Percentiles rank a stretch among this genome's conserved stretches.
Conservation (phyloP, 2,329 filamentous ascomycete genomes). For the Fusarium scirpi region DNA sequence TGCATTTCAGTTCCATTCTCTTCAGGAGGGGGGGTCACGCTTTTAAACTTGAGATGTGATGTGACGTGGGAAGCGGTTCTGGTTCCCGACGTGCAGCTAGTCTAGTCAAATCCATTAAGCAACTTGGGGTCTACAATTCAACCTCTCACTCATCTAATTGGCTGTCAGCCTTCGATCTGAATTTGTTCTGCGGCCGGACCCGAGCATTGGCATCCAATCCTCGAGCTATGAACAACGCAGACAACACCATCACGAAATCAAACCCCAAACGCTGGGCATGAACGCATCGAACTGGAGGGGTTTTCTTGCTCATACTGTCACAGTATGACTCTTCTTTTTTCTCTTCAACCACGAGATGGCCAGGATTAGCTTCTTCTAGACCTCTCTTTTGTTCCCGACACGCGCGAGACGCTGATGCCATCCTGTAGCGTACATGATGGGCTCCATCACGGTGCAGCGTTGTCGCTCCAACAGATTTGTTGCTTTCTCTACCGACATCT, state of each 20-base stretch:
- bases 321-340: slow-evolving; percentile 41
- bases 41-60: slow-evolving; percentile 33
- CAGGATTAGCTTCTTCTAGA: slow-evolving; percentile 23
- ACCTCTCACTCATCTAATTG: slow-evolving; percentile 2
- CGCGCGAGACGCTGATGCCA: slow-evolving; percentile 24
- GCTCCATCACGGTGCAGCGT: slow-evolving; percentile 44
- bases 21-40: slow-evolving; percentile 16
- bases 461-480: slow-evolving; percentile 33
- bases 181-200: slow-evolving; percentile 33
- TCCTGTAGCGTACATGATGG: slow-evolving; percentile 2
- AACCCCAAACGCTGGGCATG: slow-evolving; percentile 42
- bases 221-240: slow-evolving; percentile 39
- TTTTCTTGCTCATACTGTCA: slow-evolving; percentile 4
- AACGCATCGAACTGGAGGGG: slow-evolving; percentile 46
- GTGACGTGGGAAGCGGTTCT: slow-evolving; percentile 39
- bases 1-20: neutral
- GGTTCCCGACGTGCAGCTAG: slow-evolving; percentile 43
- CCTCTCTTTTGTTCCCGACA: slow-evolving; percentile 43
- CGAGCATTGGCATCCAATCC: slow-evolving; percentile 22
- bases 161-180: slow-evolving; percentile 17
- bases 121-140: slow-evolving; percentile 1
- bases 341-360: slow-evolving; percentile 13
- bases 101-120: slow-evolving; percentile 20
- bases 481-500: slow-evolving; percentile 17
- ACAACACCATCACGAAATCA: slow-evolving; percentile 38